Percentiles rank a stretch among this genome's conserved stretches.
Conservation (phyloP, 2,329 filamentous ascomycete genomes). For the Colletotrichum abscissum region DNA sequence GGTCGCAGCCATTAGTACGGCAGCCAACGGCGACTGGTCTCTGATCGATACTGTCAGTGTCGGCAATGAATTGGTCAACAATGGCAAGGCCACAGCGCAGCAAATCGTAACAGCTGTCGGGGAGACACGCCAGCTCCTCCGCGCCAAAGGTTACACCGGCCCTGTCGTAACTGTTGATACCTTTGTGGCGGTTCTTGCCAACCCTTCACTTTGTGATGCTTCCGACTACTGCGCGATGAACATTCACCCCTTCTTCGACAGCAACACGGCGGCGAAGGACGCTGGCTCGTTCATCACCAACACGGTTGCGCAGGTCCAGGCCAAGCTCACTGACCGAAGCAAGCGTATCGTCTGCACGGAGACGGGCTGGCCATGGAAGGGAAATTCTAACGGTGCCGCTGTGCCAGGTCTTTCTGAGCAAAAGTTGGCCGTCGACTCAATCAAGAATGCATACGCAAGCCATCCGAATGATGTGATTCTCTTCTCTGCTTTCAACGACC, state of each 20-base stretch:
- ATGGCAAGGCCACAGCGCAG: constrained; percentile 61
- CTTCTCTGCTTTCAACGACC: constrained; percentile 83
- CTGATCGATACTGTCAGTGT: constrained; percentile 78
- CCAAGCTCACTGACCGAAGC: constrained; percentile 51
- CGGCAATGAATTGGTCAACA: constrained; percentile 85
- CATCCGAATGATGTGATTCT: constrained; percentile 69
- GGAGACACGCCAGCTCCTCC: constrained; percentile 67
- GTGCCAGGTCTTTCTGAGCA: constrained; percentile 78
- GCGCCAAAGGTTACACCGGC: constrained; percentile 73
- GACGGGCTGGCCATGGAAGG: constrained; percentile 84
- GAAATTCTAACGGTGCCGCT: constrained; percentile 73
- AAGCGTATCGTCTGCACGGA: constrained; percentile 82
- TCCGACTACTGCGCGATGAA: constrained; percentile 87
- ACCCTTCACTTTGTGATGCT: constrained; percentile 76
- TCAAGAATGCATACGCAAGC: constrained; percentile 68
- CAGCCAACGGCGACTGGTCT: constrained; percentile 73
- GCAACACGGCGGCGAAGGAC: constrained; percentile 64
- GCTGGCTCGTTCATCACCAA: constrained; percentile 76
- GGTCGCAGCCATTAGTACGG: constrained; percentile 69
- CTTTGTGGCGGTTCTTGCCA: constrained; percentile 72
- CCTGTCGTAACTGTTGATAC: constrained; percentile 86
- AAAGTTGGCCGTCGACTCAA: constrained; percentile 70
- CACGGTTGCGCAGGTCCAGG: constrained; percentile 60
- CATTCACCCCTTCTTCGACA: constrained; percentile 86
- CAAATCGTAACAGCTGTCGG: constrained; percentile 69